These are phyloP conservation scores for Fusarium temperatum DNA, from an alignment of 2,329 filamentous ascomycete genomes.

Conservation along the genomic window DNA sequence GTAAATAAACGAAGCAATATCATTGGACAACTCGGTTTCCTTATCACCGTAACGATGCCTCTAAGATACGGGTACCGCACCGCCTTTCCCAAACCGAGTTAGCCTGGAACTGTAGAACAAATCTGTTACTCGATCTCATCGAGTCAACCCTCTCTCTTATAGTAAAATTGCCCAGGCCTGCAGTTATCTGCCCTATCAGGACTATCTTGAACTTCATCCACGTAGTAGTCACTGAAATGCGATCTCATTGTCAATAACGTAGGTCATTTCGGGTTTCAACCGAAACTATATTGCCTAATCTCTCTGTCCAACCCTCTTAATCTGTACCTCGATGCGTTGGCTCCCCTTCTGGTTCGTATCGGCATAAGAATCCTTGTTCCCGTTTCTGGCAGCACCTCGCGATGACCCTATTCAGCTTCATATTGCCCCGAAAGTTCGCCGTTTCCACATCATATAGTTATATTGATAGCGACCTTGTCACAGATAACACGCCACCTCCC, in stretches of 20 bases:
- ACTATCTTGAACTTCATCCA: conserved; percentile 8
- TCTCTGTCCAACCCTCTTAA: not conserved
- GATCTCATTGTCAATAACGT: conserved; percentile 8
- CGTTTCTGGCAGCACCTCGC: not conserved
- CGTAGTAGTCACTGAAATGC: conserved; percentile 18
- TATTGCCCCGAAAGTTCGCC: not conserved
- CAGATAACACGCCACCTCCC: not conserved
- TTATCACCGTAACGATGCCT: conserved; percentile 32
- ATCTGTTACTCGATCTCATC: conserved; percentile 56
- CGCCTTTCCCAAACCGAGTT: conserved; percentile 11
- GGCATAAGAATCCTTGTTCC: not conserved
- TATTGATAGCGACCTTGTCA: not conserved
- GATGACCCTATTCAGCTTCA: not conserved
- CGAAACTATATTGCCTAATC: conserved; percentile 11
- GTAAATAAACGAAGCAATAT: conserved; percentile 7
- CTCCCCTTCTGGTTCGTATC: not conserved
- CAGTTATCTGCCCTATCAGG: conserved; percentile 28
- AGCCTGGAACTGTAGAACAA: conserved; percentile 24
- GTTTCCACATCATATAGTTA: not conserved
- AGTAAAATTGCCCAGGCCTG: conserved; percentile 5
- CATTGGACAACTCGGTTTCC: conserved; percentile 26
- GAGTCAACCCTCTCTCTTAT: conserved; percentile 49
- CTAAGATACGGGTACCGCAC: conserved; percentile 33
- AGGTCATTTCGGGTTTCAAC: conserved; percentile 11
- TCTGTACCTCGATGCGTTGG: not conserved